These are phyloP conservation scores for Kodamaea laetipori DNA, from an alignment of 805 yeast genomes.

Conservation along the genomic window DNA sequence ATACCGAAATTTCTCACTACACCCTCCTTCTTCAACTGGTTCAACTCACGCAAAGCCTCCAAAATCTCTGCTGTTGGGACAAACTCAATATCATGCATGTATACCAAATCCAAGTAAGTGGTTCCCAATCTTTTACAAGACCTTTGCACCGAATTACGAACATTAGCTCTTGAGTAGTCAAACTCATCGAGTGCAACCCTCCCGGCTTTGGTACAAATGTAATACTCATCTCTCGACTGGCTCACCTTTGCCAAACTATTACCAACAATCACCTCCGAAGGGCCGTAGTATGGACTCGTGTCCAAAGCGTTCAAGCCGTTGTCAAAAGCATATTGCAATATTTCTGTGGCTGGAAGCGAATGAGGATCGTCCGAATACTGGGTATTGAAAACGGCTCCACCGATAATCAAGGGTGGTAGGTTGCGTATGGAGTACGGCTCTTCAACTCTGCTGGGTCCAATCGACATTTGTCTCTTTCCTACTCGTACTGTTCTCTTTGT, in stretches of 20 bases:
- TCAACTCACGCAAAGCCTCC: constrained; percentile 65
- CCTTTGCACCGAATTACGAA: constrained; percentile 63
- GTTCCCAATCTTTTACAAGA: constrained; percentile 70
- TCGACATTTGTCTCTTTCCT: constrained; percentile 15
- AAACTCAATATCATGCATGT: constrained; percentile 89
- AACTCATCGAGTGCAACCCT: constrained; percentile 67
- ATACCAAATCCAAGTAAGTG: constrained; percentile 73
- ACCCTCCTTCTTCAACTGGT: constrained; percentile 63
- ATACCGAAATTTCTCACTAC: constrained; percentile 67
- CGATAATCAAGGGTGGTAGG: constrained; percentile 65
- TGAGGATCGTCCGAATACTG: constrained; percentile 76
- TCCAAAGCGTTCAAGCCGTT: constrained; percentile 78
- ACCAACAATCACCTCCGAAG: constrained; percentile 78
- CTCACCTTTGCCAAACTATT: constrained; percentile 47
- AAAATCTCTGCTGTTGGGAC: constrained; percentile 54
- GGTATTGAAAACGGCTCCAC: constrained; percentile 86
- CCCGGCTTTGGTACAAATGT: constrained; percentile 85
- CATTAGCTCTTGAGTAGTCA: constrained; percentile 66
- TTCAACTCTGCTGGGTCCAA: constrained; percentile 23
- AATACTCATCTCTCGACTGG: constrained; percentile 62
- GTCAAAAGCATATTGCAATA: constrained; percentile 61
- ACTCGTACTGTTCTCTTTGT: not conserved
- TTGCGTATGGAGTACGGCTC: constrained; percentile 30
- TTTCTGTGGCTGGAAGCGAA: constrained; percentile 55
- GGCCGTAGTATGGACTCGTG: constrained; percentile 93